Evolutionary conservation across 495 filamentous ascomycete species (phyloP).

Genomic region (Aspergillus bridgeri): DNA sequence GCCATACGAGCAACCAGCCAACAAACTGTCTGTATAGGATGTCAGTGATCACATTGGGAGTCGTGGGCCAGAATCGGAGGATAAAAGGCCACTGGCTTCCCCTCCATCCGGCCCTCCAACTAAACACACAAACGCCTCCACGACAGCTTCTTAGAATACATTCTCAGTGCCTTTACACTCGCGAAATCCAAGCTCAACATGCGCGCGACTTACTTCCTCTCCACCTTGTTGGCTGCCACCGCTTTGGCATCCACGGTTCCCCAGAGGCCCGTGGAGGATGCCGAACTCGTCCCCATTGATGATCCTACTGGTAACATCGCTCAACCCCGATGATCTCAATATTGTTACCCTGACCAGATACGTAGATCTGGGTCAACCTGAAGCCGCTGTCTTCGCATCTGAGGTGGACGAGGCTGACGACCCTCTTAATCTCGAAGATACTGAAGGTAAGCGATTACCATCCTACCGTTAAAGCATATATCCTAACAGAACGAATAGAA

Average conservation of each 20-base stretch:
- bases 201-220: not conserved
- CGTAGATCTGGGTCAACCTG: not conserved
- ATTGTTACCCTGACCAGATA: not conserved
- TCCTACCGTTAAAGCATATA: not conserved
- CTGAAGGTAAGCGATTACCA: not conserved
- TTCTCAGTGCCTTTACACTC: not conserved
- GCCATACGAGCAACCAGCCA: too few species aligned
- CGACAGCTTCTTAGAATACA: not conserved
- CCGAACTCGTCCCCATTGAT: not conserved
- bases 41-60: too few species aligned
- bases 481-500: not conserved
- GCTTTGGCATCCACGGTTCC: not conserved
- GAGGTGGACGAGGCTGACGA: not conserved
- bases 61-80: too few species aligned
- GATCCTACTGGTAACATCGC: not conserved
- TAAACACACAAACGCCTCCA: not conserved
- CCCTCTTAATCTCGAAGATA: not conserved
- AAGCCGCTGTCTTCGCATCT: too few species aligned
- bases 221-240: not conserved
- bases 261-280: not conserved
- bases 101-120: too few species aligned
- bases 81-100: too few species aligned
- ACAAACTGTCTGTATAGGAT: too few species aligned
- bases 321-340: not conserved
- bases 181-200: not conserved